Conservation (phyloP, 2,329 filamentous ascomycete species). For the Talaromyces albobiverticillius region DNA sequence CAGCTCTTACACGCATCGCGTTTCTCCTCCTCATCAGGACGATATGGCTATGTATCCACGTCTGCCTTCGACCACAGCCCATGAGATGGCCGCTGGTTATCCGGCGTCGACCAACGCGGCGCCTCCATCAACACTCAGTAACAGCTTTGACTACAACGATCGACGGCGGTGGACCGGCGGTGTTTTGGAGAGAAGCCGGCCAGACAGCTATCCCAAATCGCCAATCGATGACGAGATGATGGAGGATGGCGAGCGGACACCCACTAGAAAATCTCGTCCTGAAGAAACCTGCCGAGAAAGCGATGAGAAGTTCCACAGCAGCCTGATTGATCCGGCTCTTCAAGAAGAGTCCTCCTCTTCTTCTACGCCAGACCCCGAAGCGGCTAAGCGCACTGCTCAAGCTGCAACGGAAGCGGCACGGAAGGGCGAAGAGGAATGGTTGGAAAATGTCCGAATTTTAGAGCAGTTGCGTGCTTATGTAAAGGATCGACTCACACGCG, state of each 20-base stretch:
- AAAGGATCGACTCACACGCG: constrained; percentile 52
- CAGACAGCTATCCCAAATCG: constrained; percentile 32
- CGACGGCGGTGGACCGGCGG: constrained; percentile 62
- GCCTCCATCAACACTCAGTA: constrained; percentile 59
- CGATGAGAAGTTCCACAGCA: constrained; percentile 28
- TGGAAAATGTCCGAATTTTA: constrained; percentile 63
- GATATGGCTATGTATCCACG: constrained; percentile 60
- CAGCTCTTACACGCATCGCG: constrained; percentile 49
- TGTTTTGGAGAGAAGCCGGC: constrained; percentile 55
- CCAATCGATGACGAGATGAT: constrained; percentile 15
- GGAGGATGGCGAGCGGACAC: constrained; percentile 25
- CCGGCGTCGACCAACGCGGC: constrained; percentile 53
- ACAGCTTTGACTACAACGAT: constrained; percentile 59
- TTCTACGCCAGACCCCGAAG: constrained; percentile 29
- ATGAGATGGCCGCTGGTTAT: constrained; percentile 52
- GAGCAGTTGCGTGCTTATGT: constrained; percentile 59
- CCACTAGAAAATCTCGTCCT: constrained; percentile 26
- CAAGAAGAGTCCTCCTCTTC: constrained; percentile 6
- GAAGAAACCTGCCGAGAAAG: constrained; percentile 12
- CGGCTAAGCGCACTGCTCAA: constrained; percentile 33
- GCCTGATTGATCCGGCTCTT: constrained; percentile 43
- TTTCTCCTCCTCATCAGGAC: constrained; percentile 50
- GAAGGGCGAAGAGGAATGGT: constrained; percentile 55
- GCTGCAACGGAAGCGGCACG: constrained; percentile 40
- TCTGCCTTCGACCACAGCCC: constrained; percentile 59